These are phyloP conservation scores for Ophiosphaerella korrae DNA, from an alignment of 2,329 filamentous ascomycete species.

Conservation along the genomic window DNA sequence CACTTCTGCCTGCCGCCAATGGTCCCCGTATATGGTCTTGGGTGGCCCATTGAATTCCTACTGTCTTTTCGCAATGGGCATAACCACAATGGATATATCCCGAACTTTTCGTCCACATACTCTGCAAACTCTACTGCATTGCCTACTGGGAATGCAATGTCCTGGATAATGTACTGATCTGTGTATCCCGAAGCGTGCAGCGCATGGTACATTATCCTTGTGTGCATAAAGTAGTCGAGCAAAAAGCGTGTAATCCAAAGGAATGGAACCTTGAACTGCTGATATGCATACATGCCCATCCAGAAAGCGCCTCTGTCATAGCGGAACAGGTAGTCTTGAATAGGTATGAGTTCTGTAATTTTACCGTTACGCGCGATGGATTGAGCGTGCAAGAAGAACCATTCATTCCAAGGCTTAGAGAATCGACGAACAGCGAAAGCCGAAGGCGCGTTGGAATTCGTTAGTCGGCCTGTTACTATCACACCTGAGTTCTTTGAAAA, in stretches of 20 bases:
- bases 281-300: conserved; percentile 64
- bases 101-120: conserved; percentile 54
- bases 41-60: conserved; percentile 37
- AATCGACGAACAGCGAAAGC: conserved; percentile 51
- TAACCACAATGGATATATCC: conserved; percentile 63
- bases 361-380: conserved; percentile 10
- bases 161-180: conserved; percentile 65
- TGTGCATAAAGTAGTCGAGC: conserved; percentile 67
- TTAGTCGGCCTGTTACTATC: conserved; percentile 64
- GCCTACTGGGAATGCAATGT: conserved; percentile 62
- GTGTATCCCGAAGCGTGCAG: conserved; percentile 63
- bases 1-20: conserved; percentile 8
- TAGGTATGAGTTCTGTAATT: conserved; percentile 50
- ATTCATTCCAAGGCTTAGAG: conserved; percentile 64
- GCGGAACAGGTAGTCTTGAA: conserved; percentile 63
- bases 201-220: conserved; percentile 66
- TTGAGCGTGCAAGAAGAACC: conserved; percentile 73
- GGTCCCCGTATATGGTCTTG: conserved; percentile 12
- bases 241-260: conserved; percentile 61
- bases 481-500: conserved; percentile 62
- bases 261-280: conserved; percentile 65
- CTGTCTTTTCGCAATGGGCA: conserved; percentile 55
- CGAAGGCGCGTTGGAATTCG: conserved; percentile 47
- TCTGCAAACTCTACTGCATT: conserved; percentile 58
- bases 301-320: conserved; percentile 70